Base-by-base conservation (phyloP, 306 rosid genomes). In the Spatholobus suberectus region DNA sequence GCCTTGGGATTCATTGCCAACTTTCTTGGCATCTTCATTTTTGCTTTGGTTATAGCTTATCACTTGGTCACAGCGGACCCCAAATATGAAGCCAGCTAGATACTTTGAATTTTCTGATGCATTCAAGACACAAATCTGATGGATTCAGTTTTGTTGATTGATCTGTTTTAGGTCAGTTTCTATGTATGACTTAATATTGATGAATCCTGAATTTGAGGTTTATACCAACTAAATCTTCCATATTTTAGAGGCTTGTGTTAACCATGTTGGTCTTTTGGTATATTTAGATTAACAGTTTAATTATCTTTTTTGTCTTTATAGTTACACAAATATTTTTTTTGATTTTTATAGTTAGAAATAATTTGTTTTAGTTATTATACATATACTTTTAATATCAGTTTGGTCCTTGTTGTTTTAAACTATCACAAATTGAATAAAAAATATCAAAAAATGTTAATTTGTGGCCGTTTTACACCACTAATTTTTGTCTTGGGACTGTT, bases 1-100 rank as follows among this genome's bases (percentile, higher is more conserved):
- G 85, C 51, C 58, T 83, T 83, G 87, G 87, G 89, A 59, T 80
- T 40, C 74, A 74, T 86, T 75, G 87, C 89, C 84, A 82, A 78
- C 32, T 74, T 17, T 86, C 87, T 86, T 51, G 89, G 89, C 87
- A 79, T 86, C 61, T 67, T 86, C 76, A 79, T 82, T 75, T 86
- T 86, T 74, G 89, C 44, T 12, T 61, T 86, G 87, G 82, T 86
- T 23, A 75, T 82, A 82, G 63, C 84, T 40, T 82, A 86, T 65
- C 84, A 86, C 57, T 38, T 78, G 38, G 89, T 86, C 57, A 57
- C 34, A 8, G 82, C 82, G 0, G 82, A 86, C 76, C 85, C 89
- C 6, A 86, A 82, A 74, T 82, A 86, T 82, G 86, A 86, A 61
- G 57, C 72, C 57, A 79, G 13, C 70, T 86, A 82, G 3, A 66